Evolutionary conservation across 352 stramenopile species (phyloP).

Genomic region (Phytophthora idaei): DNA sequence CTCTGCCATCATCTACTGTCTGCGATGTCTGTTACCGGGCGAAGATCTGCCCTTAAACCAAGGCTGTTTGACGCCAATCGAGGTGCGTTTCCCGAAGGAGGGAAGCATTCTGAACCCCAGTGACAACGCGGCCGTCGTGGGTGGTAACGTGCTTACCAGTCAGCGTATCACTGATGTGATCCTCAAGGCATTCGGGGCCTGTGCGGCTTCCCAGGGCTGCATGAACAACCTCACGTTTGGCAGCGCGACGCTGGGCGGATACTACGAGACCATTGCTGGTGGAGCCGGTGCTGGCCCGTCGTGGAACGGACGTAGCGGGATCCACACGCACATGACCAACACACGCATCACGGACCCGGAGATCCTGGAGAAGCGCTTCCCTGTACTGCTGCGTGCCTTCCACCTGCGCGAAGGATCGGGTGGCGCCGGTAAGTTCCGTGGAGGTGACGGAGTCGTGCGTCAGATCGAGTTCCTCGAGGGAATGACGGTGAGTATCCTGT

Average conservation of each 20-base stretch:
- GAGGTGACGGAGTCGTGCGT: constrained; percentile 96
- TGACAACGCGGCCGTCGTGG: constrained; percentile 95
- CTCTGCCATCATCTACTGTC: constrained; percentile 99
- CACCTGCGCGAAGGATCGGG: constrained; percentile 89
- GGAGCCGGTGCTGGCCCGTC: constrained; percentile 96
- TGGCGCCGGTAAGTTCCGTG: constrained; percentile 88
- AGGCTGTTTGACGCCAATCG: constrained; percentile 95
- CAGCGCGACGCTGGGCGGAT: constrained; percentile 93
- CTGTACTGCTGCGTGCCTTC: constrained; percentile 88
- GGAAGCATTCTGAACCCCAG: constrained; percentile 97
- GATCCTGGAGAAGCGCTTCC: constrained; percentile 98
- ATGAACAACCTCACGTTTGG: constrained; percentile 99
- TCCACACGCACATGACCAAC: constrained; percentile 99
- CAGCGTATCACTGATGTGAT: constrained; percentile 99
- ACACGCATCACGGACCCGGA: constrained; percentile 99
- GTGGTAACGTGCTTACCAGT: constrained; percentile 98
- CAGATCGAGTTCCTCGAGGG: constrained; percentile 95
- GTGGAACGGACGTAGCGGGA: constrained; percentile 96
- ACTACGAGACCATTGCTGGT: constrained; percentile 99
- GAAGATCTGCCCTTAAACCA: constrained; percentile 98
- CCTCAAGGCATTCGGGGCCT: constrained; percentile 95
- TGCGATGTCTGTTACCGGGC: constrained; percentile 94
- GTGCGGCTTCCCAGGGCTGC: constrained; percentile 97
- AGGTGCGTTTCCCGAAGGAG: constrained; percentile 94
- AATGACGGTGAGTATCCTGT: constrained; percentile 98